A percentile compares a stretch with the other conserved stretches of the same genome.
phyloP scores from a whole-genome alignment of 1,139 yeast genomes.

The Sugiyamaella castrensis region DNA sequence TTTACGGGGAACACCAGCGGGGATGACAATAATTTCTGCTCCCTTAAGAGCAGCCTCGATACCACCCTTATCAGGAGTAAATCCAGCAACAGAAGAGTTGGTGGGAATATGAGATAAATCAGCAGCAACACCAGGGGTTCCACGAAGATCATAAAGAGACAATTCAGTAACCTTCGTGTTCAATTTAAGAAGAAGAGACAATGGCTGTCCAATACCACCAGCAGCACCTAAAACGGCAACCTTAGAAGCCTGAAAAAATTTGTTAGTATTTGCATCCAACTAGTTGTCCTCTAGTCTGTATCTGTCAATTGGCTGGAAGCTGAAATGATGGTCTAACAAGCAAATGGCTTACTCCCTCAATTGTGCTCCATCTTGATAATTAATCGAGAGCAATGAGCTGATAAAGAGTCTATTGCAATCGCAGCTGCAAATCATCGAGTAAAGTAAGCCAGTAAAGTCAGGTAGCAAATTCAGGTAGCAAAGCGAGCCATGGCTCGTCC shows the following conservation, averaged over 20 bases:
- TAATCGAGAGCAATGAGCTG: too few relatives aligned
- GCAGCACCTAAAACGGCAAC: constrained; percentile 44
- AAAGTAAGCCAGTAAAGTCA: too few relatives aligned
- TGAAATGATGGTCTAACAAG: too few relatives aligned
- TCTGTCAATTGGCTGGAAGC: too few relatives aligned
- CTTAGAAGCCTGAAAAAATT: constrained; percentile 22
- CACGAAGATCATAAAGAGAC: constrained; percentile 83
- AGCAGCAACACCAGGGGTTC: constrained; percentile 89
- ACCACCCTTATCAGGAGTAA: constrained; percentile 60
- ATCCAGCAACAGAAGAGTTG: constrained; percentile 65
- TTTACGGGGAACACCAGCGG: constrained; percentile 97
- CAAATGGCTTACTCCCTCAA: too few relatives aligned
- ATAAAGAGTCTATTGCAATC: too few relatives aligned
- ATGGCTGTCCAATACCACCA: constrained; percentile 82
- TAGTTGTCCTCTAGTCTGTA: too few relatives aligned
- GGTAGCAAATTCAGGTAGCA: too few relatives aligned
- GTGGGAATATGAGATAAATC: constrained; percentile 91
- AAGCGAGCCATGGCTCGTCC: background rate
- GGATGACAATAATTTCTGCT: constrained; percentile 78
- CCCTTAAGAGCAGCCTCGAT: constrained; percentile 58
- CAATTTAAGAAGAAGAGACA: constrained; percentile 77
- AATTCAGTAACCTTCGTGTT: constrained; percentile 57
- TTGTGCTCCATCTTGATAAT: too few relatives aligned
- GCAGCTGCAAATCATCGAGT: too few relatives aligned
- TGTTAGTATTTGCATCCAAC: too few relatives aligned